A percentile compares a stretch with the other conserved stretches of the same genome.
Conservation (phyloP, 345 rosid genomes). For the Triadica sebifera region DNA sequence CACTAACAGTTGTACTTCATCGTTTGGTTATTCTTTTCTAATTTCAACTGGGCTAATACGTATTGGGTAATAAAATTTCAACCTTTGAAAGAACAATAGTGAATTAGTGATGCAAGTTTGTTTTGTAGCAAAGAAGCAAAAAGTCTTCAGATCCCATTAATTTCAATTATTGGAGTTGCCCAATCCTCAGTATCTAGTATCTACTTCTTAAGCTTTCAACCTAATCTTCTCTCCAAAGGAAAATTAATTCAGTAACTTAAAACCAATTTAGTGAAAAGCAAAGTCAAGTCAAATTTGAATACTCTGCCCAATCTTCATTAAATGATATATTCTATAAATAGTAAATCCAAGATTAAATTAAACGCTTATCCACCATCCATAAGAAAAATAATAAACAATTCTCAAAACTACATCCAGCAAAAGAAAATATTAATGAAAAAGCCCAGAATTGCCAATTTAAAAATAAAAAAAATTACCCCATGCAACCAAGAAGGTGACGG, state of each 20-base stretch:
- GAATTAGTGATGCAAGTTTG: not conserved
- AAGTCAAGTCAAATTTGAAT: not conserved
- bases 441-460: not conserved
- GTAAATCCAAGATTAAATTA: not conserved
- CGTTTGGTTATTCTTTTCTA: not conserved
- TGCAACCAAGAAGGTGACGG: slow-evolving; percentile 48
- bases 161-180: not conserved
- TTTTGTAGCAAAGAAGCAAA: not conserved
- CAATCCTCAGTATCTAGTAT: not conserved
- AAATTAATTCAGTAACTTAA: not conserved
- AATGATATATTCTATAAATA: not conserved
- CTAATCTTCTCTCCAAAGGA: not conserved
- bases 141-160: not conserved
- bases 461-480: slow-evolving; percentile 35
- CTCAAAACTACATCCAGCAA: no score
- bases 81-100: not conserved
- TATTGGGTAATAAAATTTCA: not conserved
- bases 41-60: not conserved
- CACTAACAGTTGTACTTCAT: not conserved
- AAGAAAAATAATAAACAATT: no score
- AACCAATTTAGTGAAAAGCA: not conserved
- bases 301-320: not conserved
- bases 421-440: no score
- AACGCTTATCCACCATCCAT: no score
- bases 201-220: not conserved